Percentiles rank a stretch among this genome's conserved stretches.
These are phyloP conservation scores for Begonia peltatifolia DNA, from an alignment of 306 rosid species.

Conservation along the genomic window DNA sequence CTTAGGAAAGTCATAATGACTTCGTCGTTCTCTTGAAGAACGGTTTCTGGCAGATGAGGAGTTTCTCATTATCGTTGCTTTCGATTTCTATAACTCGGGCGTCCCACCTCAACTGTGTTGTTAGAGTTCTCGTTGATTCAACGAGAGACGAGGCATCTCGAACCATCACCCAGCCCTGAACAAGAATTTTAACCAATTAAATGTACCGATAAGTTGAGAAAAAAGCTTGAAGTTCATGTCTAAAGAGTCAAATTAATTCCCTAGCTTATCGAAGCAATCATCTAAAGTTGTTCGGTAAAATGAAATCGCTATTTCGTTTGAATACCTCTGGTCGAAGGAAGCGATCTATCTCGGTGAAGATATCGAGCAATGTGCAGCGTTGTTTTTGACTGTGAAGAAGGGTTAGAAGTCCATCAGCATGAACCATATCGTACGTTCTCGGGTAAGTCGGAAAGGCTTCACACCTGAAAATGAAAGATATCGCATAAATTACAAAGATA, in stretches of 20 bases:
- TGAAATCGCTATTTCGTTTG: neutral
- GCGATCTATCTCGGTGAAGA: slow-evolving; percentile 78
- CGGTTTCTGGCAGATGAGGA: slow-evolving; percentile 84
- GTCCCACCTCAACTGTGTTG: slow-evolving; percentile 68
- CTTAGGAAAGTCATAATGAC: slow-evolving; percentile 12
- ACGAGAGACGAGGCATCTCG: slow-evolving; percentile 47
- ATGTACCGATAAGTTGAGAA: slow-evolving; percentile 11
- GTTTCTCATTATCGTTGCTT: slow-evolving; percentile 60
- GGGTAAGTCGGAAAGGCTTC: slow-evolving; percentile 92
- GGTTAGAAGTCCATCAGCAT: slow-evolving; percentile 75
- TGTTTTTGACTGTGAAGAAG: slow-evolving; percentile 40
- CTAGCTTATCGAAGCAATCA: too few relatives aligned
- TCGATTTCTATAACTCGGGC: slow-evolving; percentile 72
- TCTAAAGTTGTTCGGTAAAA: neutral
- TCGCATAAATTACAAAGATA: too few relatives aligned
- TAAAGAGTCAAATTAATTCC: too few relatives aligned
- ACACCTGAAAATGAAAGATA: slow-evolving; percentile 38
- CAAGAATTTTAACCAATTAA: slow-evolving; percentile 1
- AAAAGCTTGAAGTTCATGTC: neutral
- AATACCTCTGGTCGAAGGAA: slow-evolving; percentile 88
- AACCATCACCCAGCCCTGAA: slow-evolving; percentile 89
- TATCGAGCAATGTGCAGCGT: slow-evolving; percentile 57
- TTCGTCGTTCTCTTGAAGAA: slow-evolving; percentile 62
- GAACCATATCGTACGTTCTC: slow-evolving; percentile 86
- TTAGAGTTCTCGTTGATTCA: slow-evolving; percentile 54